Base-by-base conservation (phyloP, 495 filamentous ascomycete genomes). In the Chaetomium fimeti region DNA sequence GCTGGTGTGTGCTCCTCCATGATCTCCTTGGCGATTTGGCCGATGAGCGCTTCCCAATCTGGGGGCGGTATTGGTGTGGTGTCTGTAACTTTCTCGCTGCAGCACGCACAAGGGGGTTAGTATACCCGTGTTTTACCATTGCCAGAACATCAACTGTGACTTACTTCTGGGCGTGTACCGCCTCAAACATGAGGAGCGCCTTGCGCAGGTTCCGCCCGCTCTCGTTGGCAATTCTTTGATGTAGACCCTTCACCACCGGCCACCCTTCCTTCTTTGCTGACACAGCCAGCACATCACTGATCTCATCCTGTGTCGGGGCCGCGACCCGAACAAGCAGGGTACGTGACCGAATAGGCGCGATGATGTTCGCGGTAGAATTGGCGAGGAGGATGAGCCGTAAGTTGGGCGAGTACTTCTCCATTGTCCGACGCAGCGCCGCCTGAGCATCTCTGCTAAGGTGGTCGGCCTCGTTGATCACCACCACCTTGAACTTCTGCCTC, bases 371-470 rank as follows among this genome's bases (percentile, higher is more conserved):
- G 36, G 94, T 98, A 66, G 88, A 91, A 71, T 98, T 97, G 49
- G 93, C 95, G 53, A 98, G 78, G 52, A 98, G 78, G 54, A 98
- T 97, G 68, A 98, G 77, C 40, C 94, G 82, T 66, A 98, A 68
- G 75, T 98, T 98, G 24, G 94, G 93, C 66, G 88, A 92, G 78
- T 98, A 98, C 81, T 98, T 98, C 79, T 98, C 94, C 94, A 98
- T 98, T 0, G 94, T 98, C 61, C 94, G 83, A 73, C 94, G 85
- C 73, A 98, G 81, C 57, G 94, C 94, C 1, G 95, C 95, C 77
- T 98, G 94, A 8, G 94, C 94, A 84, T 98, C 94, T 48, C 94
- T 79, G 0, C 89, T 95, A 54, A 98, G 80, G 69, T 96, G 89
- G 69, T 98, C 95, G n/a, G 94, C 94, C 79, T 98, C 94, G 71